phyloP scores from a whole-genome alignment of 345 rosid genomes.

The Pistacia integerrima region DNA sequence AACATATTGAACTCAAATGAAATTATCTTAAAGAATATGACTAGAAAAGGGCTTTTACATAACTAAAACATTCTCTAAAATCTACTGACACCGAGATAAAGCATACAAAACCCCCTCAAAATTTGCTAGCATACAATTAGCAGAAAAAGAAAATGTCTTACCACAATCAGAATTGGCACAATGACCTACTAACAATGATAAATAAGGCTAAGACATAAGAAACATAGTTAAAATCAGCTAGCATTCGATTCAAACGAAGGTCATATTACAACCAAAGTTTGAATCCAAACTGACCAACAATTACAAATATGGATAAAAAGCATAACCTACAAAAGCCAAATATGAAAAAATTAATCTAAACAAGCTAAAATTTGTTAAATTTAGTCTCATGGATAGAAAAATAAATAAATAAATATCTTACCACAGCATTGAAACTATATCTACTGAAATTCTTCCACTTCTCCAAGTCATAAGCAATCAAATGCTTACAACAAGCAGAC shows the following conservation, averaged over 20 bases:
- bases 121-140: not conserved
- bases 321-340: not conserved
- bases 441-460: slow-evolving; percentile 76
- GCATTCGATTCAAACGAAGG: not conserved
- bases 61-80: slow-evolving; percentile 4
- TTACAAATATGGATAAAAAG: not conserved
- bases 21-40: not conserved
- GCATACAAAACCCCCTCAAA: not conserved
- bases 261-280: not conserved
- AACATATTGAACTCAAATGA: not conserved
- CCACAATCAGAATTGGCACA: not conserved
- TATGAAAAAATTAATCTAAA: not conserved
- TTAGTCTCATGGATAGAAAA: not conserved
- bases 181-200: not conserved
- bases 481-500: slow-evolving; percentile 96
- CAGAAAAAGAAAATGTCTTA: not conserved
- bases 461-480: slow-evolving; percentile 90
- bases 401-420: slow-evolving; percentile 21
- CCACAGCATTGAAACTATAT: slow-evolving; percentile 89
- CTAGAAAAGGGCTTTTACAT: slow-evolving; percentile 1
- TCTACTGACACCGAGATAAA: not conserved
- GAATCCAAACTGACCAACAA: not conserved
- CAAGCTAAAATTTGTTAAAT: slow-evolving; percentile 1
- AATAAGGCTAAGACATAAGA: not conserved
- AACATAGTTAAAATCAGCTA: not conserved